These are phyloP conservation scores for Didymella exigua DNA, from an alignment of 2,329 filamentous ascomycete genomes.

Conservation along the genomic window DNA sequence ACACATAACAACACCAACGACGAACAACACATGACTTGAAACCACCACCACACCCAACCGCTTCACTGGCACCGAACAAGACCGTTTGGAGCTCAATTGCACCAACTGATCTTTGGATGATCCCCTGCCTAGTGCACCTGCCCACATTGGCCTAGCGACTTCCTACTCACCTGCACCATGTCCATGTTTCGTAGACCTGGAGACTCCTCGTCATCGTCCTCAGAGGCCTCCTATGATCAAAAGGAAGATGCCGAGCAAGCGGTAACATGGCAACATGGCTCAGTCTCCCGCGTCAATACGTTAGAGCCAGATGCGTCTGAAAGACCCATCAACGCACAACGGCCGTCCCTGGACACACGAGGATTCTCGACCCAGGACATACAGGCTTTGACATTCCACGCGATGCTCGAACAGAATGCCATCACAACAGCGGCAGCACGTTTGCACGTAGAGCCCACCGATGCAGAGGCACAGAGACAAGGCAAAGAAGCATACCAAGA, in stretches of 20 bases:
- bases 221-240: constrained; percentile 27
- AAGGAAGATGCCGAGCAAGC: constrained; percentile 28
- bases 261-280: constrained; percentile 18
- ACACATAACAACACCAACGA: constrained; percentile 19
- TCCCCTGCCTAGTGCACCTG: too few species aligned
- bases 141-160: neutral
- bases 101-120: neutral
- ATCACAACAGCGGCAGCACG: constrained; percentile 48
- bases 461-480: constrained; percentile 47
- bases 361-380: constrained; percentile 35
- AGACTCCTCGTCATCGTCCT: constrained; percentile 40
- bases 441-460: constrained; percentile 36
- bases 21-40: neutral
- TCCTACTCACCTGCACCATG: constrained; percentile 18
- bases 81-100: neutral
- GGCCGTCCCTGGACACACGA: constrained; percentile 21
- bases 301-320: constrained; percentile 32
- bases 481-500: constrained; percentile 48
- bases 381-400: constrained; percentile 51
- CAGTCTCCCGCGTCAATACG: constrained; percentile 39
- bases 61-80: neutral
- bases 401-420: constrained; percentile 54
- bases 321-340: constrained; percentile 12
- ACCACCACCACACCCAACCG: neutral
- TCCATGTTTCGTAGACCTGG: constrained; percentile 45